Evolutionary conservation across 352 stramenopile species (phyloP).

Genomic region (Phytophthora sp.): DNA sequence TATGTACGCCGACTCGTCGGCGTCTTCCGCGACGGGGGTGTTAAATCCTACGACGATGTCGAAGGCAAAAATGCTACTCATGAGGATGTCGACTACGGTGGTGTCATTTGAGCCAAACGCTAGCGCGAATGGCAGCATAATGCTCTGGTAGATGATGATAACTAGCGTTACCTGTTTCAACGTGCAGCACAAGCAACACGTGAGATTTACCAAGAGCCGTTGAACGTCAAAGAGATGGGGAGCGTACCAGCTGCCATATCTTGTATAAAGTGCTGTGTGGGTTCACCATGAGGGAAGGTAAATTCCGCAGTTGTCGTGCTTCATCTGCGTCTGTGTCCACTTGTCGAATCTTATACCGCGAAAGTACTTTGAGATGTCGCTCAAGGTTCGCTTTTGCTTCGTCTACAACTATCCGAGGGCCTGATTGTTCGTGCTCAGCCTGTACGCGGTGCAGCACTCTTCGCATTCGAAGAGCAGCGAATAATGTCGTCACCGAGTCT

Average conservation of each 20-base stretch:
- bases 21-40: constrained; percentile 50
- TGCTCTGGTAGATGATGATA: constrained; percentile 81
- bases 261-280: constrained; percentile 74
- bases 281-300: constrained; percentile 68
- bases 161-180: constrained; percentile 70
- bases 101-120: constrained; percentile 65
- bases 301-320: constrained; percentile 37
- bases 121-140: constrained; percentile 72
- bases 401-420: constrained; percentile 26
- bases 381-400: constrained; percentile 63
- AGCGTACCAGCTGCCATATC: constrained; percentile 80
- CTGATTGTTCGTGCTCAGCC: constrained; percentile 12
- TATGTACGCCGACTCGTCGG: constrained; percentile 65
- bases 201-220: too few species aligned
- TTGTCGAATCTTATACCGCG: constrained; percentile 77
- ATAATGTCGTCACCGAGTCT: constrained; percentile 57
- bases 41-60: constrained; percentile 84
- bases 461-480: constrained; percentile 64
- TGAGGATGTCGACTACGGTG: constrained; percentile 53
- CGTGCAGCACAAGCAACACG: neutral
- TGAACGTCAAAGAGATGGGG: too few species aligned
- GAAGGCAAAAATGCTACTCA: constrained; percentile 70
- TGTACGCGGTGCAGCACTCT: constrained; percentile 50
- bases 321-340: constrained; percentile 53
- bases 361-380: constrained; percentile 77